phyloP scores from a whole-genome alignment of 352 stramenopile species.

The Phytophthora pisi region DNA sequence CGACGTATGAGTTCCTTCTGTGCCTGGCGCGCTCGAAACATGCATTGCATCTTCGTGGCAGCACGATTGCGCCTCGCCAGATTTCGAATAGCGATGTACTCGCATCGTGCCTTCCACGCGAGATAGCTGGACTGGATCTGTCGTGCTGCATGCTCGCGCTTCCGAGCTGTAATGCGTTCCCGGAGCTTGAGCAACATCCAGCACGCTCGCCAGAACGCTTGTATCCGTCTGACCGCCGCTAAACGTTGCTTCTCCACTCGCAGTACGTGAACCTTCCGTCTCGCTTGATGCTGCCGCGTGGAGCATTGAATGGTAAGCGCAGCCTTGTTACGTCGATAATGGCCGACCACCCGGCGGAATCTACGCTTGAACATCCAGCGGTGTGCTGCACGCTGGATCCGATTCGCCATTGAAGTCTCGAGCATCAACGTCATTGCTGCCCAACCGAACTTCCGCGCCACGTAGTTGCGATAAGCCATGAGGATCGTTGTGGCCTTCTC shows the following conservation, averaged over 20 bases:
- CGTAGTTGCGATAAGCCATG: slow-evolving; percentile 60
- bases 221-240: slow-evolving; percentile 34
- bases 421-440: slow-evolving; percentile 42
- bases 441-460: slow-evolving; percentile 74
- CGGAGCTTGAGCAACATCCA: slow-evolving; percentile 30
- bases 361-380: slow-evolving; percentile 41
- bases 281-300: slow-evolving; percentile 26
- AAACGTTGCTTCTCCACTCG: slow-evolving; percentile 24
- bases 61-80: slow-evolving; percentile 37
- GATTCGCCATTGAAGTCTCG: slow-evolving; percentile 45
- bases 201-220: slow-evolving; percentile 40
- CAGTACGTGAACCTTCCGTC: slow-evolving; percentile 5
- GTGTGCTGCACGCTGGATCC: slow-evolving; percentile 40
- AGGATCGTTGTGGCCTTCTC: slow-evolving; percentile 44
- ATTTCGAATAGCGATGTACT: slow-evolving; percentile 36
- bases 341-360: slow-evolving; percentile 14
- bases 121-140: slow-evolving; percentile 36
- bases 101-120: slow-evolving; percentile 19
- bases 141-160: slow-evolving; percentile 16
- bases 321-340: slow-evolving; percentile 26
- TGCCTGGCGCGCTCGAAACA: slow-evolving; percentile 39
- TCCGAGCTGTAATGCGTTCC: slow-evolving; percentile 11
- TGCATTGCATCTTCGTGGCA: slow-evolving; percentile 52
- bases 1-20: slow-evolving; percentile 41
- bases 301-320: slow-evolving; percentile 39